phyloP scores from a whole-genome alignment of 441 rosid genomes.

The Euphorbia schlechtendalii region DNA sequence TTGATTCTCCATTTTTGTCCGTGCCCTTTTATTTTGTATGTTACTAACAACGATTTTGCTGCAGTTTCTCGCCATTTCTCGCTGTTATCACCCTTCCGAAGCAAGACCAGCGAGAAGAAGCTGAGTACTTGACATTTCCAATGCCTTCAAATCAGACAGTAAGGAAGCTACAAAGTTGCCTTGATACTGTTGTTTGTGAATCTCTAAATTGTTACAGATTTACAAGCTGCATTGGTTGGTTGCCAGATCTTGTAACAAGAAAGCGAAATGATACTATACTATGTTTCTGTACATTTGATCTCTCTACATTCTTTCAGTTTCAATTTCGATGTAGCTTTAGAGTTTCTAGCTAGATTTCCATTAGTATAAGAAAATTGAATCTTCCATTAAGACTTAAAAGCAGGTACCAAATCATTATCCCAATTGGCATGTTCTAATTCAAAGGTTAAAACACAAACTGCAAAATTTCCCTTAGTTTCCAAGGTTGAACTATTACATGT shows the following conservation, averaged over 20 bases:
- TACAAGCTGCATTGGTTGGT: not conserved
- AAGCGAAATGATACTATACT: not conserved
- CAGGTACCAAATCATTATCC: not conserved
- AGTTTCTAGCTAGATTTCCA: not conserved
- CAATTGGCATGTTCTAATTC: not conserved
- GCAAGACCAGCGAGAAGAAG: conserved; percentile 68
- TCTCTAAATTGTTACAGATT: not conserved
- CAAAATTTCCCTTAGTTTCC: not conserved
- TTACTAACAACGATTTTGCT: conserved; percentile 9
- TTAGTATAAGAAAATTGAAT: not conserved
- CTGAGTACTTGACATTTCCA: conserved; percentile 23
- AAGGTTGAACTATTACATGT: not conserved
- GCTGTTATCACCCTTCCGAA: conserved; percentile 76
- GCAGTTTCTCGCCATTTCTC: conserved; percentile 88
- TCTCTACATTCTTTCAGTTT: conserved; percentile 19
- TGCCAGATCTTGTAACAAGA: conserved; percentile 7
- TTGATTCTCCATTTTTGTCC: not conserved
- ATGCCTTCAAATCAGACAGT: conserved; percentile 13
- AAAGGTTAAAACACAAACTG: not conserved
- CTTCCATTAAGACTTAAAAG: not conserved
- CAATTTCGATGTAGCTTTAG: not conserved
- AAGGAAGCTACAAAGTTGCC: conserved; percentile 14
- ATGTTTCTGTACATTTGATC: conserved; percentile 10
- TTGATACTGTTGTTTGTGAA: conserved; percentile 16
- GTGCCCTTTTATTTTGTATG: not conserved